Base-by-base conservation (phyloP, 129 eudicot species). In the Gnaphalium uliginosum region DNA sequence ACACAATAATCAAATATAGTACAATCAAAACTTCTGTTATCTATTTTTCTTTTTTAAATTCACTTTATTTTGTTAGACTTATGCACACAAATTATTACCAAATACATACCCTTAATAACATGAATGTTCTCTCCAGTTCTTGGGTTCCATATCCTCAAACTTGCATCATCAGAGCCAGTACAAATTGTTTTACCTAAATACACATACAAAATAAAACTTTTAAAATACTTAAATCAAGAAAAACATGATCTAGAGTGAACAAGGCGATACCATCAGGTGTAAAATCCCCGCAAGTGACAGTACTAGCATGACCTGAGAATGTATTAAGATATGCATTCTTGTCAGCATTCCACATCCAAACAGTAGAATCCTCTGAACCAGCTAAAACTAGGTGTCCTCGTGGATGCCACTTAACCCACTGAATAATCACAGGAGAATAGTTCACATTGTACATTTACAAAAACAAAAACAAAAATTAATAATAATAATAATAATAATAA, bases 351-450 rank as follows among this genome's bases (percentile, higher is more conserved):
- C 97, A 95, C 97, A 95, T 89, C 96, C 97, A 91, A 75, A 85
- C 87, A 75, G 88, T 80, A 35, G 90, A 84, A 89, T 95, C 99
- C 75, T 91, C 96, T 67, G 97, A 91, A 74, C 97, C 99, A 69
- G 97, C 97, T 83, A 95, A 78, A 72, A 95, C 82, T 72, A 89
- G 58, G 79, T 87, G 96, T 81, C 99, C 99, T 75, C 87, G 89
- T 62, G 99, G 97, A 86, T 95, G 99, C 99, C 99, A 95, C 86
- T 80, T 87, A 76, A 95, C 84, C 99, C 99, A 95, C 99, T 95
- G 83, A 72, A 75, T 25, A 79, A 14, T 18, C 5, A 30, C 26
- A 68, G 25, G 41, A 43, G 53, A 18, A 14, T 46, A 11, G 39
- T 22, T 30, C 32, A 62, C 18, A 65, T 5, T 1, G 46, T 22